Evolutionary conservation across 306 rosid species (phyloP), one percentile per base, ranked within the genome.

Genomic region (Rosa chinensis): DNA sequence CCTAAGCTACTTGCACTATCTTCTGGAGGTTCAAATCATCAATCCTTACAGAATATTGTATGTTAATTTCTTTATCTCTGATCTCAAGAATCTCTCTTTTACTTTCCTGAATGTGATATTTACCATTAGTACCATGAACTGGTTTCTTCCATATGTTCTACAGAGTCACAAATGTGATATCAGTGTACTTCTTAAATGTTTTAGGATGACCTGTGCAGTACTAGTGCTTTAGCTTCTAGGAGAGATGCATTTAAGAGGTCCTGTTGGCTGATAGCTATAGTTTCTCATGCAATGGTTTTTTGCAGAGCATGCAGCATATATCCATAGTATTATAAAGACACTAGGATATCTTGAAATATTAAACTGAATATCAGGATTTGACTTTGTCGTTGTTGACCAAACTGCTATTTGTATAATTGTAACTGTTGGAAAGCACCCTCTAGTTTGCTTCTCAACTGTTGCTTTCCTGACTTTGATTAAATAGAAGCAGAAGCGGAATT

Each of bases 21-120:
- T 58, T 86, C 91, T 40, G 91, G 97, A 83, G 79, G 88, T 80
- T 82, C 99, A 87, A 92, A 82, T 87, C 89, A 89, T 62, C 97
- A 75, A 52, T 91, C 97, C 69, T 87, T 94, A 50, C 99, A 92
- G 61, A 94, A 94, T 86, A 92, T 89, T 77, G 99, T 92, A 79
- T 77, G 90, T 79, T 75, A 81, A 23, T 68, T 82, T 79, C 25
- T 66, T 20, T 6, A 66, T 12, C 42, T 82, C 72, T 76, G 55
- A 75, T 67, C 81, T 23, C 61, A 77, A 64, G 23, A 48, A 20
- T 45, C 39, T 74, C n/a, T 66, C 20, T 68, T 44, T 50, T 4
- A 53, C 43, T 52, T 45, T 40, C 43, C 25, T 66, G 18, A 5
- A 58, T 53, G 18, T 37, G 8, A 14, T 44, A 9, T 49, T 10